Evolutionary conservation across 2,329 filamentous ascomycete genomes (phyloP), one percentile per base, ranked within the genome.

Genomic region (Fusarium sp.): DNA sequence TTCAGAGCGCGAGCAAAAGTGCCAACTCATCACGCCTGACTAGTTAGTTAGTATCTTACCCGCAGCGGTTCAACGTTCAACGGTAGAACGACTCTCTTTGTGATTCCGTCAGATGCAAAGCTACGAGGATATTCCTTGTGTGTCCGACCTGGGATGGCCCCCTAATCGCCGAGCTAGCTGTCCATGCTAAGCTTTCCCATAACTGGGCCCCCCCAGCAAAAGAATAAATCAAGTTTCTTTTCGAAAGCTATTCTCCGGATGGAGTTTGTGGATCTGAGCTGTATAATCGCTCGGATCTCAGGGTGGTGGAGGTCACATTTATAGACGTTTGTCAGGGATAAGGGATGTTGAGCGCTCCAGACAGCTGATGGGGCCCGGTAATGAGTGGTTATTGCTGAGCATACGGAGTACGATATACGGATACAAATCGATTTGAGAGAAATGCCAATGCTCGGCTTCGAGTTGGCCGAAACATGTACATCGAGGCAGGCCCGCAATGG

Each of bases 161-260:
- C 60, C 61, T 63, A 42, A 65, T 34, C 36, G 51, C 36, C 40
- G 49, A 58, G 43, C 56, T 56, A 63, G 60, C 42, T 62, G 56
- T 64, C 61, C 57, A 61, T 67, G 62, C 70, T 67, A 69, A 68
- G 66, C 62, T 52, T 48, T 59, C 54, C 51, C 56, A 43, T 12
- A 58, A 28, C 12, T 58, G 40, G 38, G 36, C 17, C 26, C 26
- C 26, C 26, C 47, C 51, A 42, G 44, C 23, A 32, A 45, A 49
- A n/a, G 42, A 43, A 59, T 48, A 61, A 65, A 71, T 62, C 68
- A 71, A 68, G 69, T 63, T 69, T 71, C 63, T 68, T 45, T 45
- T 32, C 45, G 43, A 46, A 66, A 45, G 30, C 40, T 28, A 30
- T 50, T 54, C 43, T 53, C 32, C 40, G 30, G 14, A 26, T 34